Evolutionary conservation across 208 protist species (phyloP), one percentile per base, ranked within the genome.

Genomic region (Acanthamoeba triangularis): DNA sequence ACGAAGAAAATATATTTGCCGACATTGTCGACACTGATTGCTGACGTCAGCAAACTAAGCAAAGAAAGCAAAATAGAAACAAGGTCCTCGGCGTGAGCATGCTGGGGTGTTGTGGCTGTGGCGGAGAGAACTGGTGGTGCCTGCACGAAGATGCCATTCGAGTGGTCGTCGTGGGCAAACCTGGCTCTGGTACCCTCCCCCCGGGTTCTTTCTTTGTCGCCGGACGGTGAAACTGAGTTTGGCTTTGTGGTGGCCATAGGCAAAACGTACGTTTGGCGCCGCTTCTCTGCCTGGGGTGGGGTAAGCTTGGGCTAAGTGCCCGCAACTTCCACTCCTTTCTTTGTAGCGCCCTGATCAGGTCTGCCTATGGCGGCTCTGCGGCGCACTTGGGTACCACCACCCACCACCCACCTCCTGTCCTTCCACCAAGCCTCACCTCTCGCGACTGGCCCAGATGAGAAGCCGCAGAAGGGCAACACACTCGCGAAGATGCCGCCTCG

Each of bases 111-210:
- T 87, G 37, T 47, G 47, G 78, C 78, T 87, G 78, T 87, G 28
- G 78, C 16, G 78, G 44, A 52, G 47, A 56, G 37, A 56, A 87
- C n/a, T 47, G 78, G 37, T 87, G 78, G 78, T 87, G 78, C 18
- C 78, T 87, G 1, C 47, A 47, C 44, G 78, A 87, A 49, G 78
- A 87, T 87, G 78, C 78, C 37, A 28, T 87, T 37, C 37, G 78
- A n/a, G 78, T 87, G 14, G 78, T 87, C 11, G 30, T 87, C 10
- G 78, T 87, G 28, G 78, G 78, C 65, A 72, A 72, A 72, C 18
- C 65, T 35, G 30, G 30, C 30, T 72, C 65, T n/a, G 65, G 65
- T 72, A 72, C 23, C 65, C 30, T 7, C 23, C 23, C 30, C 30
- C 37, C 37, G 3, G 3, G 37, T 72, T 72, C 30, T 37, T 72